phyloP scores from a whole-genome alignment of 2,329 filamentous ascomycete genomes.

The Shiraia sp. region DNA sequence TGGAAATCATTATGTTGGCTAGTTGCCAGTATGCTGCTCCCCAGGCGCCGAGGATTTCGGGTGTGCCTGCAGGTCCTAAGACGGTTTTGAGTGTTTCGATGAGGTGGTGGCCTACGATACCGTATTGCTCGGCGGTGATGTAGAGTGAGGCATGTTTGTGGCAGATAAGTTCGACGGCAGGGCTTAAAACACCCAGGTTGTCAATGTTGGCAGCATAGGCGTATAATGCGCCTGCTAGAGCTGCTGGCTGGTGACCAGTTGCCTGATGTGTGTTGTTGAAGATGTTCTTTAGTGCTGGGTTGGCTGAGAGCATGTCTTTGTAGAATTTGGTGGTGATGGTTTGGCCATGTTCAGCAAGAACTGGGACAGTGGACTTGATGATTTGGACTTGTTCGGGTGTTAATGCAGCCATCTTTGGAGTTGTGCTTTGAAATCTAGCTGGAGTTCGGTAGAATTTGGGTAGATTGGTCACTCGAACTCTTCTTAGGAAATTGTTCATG shows the following conservation, averaged over 20 bases:
- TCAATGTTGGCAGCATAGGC: constrained; percentile 74
- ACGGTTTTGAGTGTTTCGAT: constrained; percentile 69
- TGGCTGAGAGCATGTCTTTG: constrained; percentile 65
- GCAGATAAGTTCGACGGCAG: constrained; percentile 69
- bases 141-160: constrained; percentile 75
- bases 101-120: constrained; percentile 70
- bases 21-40: constrained; percentile 72
- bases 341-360: constrained; percentile 68
- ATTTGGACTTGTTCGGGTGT: constrained; percentile 65
- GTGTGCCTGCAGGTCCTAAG: constrained; percentile 68
- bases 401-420: constrained; percentile 48
- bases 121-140: constrained; percentile 70
- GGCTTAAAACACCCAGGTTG: constrained; percentile 63
- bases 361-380: constrained; percentile 72
- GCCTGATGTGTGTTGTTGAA: constrained; percentile 74
- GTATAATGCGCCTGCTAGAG: constrained; percentile 70
- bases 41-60: constrained; percentile 69
- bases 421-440: too few relatives aligned
- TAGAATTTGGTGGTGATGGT: constrained; percentile 75
- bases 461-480: too few relatives aligned
- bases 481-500: too few relatives aligned
- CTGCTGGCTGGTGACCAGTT: constrained; percentile 69
- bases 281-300: constrained; percentile 69
- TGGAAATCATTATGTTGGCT: constrained; percentile 70
- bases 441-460: too few relatives aligned